Base-by-base conservation (phyloP, 2,329 filamentous ascomycete species). In the Pseudocercospora eumusae region DNA sequence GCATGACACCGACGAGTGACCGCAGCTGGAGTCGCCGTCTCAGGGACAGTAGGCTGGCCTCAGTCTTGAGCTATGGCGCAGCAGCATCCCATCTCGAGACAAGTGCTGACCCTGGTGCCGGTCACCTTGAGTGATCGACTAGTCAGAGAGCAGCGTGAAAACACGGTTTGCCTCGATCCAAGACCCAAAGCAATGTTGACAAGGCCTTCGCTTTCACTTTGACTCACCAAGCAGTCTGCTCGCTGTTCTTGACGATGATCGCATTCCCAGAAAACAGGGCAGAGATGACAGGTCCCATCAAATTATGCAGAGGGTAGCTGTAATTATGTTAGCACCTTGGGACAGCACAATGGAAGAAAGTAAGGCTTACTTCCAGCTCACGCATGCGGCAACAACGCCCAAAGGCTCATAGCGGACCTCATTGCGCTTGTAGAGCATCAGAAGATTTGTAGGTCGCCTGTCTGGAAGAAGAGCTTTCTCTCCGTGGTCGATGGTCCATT, bases 391-490 rank as follows among this genome's bases (percentile, higher is more conserved):
- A 5, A 99, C 91, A 36, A 99, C 92, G 15, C 95, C 95, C 20
- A 98, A 81, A 13, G 95, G 93, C 77, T 99, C 93, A 76, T 96
- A 99, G 55, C 85, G 81, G 27, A 99, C 92, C 65, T 88, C 88
- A 74, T 97, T 97, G 75, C 85, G 87, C 83, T 99, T 99, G 79
- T 98, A 97, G 78, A 88, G 86, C 92, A 99, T 96, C 66, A 99
- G 84, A 50, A 96, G 82, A 76, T 96, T 97, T 0, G 92, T 96
- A 4, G 93, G 92, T 57, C 95, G 84, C 54, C 81, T 81, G 66
- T 89, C 88, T 0, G 91, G 86, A 36, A 78, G 78, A 67, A 99
- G 78, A 0, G 92, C 90, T 71, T 85, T 86, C 77, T 97, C 93
- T 69, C 95, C 95, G 77, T 99, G 92, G 66, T 87, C 82, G 65